phyloP scores from a whole-genome alignment of 345 rosid genomes.

The Syzygium aromaticum region DNA sequence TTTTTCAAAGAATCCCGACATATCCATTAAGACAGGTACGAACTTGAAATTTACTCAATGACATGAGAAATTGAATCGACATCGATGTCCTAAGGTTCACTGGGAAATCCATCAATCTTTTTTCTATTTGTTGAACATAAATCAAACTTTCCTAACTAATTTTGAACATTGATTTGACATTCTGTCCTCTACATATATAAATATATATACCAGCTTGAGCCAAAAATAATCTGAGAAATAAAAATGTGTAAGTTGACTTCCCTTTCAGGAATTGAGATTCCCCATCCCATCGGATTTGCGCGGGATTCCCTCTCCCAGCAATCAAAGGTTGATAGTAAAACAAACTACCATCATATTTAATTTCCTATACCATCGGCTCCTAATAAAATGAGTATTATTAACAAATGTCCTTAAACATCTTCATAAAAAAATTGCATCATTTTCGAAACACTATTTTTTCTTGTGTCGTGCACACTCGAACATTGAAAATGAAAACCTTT shows the following conservation, averaged over 20 bases:
- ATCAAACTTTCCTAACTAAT: no score
- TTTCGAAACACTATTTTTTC: not conserved
- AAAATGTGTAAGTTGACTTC: not conserved
- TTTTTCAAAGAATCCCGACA: fast-evolving
- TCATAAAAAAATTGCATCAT: not conserved
- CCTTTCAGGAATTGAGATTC: not conserved
- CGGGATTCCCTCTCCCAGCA: not conserved
- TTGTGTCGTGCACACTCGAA: not conserved
- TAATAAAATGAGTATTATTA: not conserved
- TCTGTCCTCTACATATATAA: no score
- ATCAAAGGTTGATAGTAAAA: not conserved
- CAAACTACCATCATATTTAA: not conserved
- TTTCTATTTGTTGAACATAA: no score
- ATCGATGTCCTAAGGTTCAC: not conserved
- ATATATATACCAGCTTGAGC: not conserved
- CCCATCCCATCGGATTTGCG: not conserved
- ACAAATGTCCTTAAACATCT: not conserved
- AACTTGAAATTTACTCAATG: not conserved
- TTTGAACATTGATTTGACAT: no score
- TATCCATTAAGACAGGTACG: not conserved
- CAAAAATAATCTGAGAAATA: not conserved
- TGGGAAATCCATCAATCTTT: no score
- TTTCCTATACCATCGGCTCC: not conserved
- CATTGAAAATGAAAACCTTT: not conserved
- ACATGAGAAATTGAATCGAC: not conserved